A percentile compares a stretch with the other conserved stretches of the same genome.
These are phyloP conservation scores for Yarrowia yakushimensis DNA, from an alignment of 805 yeast genomes.

Conservation along the genomic window DNA sequence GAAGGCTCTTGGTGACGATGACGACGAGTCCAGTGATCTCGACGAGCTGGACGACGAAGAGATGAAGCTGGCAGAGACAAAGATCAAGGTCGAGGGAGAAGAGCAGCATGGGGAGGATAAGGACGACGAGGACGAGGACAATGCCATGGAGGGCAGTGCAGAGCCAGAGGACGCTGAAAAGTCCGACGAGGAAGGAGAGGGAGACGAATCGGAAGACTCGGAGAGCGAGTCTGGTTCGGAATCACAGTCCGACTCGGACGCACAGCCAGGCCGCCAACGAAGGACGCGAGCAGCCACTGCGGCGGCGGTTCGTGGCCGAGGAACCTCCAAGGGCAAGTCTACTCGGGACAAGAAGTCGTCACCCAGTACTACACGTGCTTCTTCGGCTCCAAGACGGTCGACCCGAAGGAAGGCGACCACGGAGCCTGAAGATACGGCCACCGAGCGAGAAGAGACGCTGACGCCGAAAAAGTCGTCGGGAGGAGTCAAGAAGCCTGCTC, in stretches of 20 bases:
- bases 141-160: background rate
- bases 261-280: background rate
- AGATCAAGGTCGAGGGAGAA: conserved; percentile 8
- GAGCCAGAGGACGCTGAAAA: background rate
- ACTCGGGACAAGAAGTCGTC: conserved; percentile 6
- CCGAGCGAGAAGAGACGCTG: conserved; percentile 9
- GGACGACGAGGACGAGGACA: background rate
- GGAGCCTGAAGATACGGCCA: conserved; percentile 14
- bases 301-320: conserved; percentile 1
- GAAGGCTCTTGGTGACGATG: background rate
- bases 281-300: conserved; percentile 17
- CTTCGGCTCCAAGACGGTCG: background rate
- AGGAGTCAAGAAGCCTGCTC: conserved; percentile 14
- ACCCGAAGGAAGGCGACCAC: background rate
- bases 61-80: conserved; percentile 1
- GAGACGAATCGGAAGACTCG: background rate
- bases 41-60: conserved; percentile 20
- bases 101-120: background rate
- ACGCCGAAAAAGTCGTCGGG: conserved; percentile 20
- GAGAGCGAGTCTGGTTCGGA: background rate
- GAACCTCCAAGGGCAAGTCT: background rate
- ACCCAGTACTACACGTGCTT: conserved; percentile 2
- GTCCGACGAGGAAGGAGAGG: background rate
- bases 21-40: conserved; percentile 6
- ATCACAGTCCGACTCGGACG: conserved; percentile 8